Evolutionary conservation across 192 early-diverging fungal species (phyloP).

Genomic region (Coemansia sp.): DNA sequence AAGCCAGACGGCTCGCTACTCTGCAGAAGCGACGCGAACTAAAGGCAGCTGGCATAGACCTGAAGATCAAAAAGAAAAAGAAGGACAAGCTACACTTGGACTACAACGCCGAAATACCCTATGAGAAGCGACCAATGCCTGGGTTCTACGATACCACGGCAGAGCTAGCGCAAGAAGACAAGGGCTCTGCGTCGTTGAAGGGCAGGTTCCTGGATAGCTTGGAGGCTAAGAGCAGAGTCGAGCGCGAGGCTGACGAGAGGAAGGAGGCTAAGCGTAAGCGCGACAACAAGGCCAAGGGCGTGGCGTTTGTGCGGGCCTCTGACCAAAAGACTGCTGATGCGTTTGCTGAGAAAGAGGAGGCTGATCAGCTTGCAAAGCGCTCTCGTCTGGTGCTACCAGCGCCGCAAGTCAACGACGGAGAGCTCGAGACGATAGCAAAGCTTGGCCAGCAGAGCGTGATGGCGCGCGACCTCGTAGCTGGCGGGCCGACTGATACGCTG

Average conservation of each 20-base stretch:
- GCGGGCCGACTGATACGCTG: constrained; percentile 62
- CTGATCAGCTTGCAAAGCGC: constrained; percentile 71
- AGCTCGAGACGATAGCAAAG: constrained; percentile 90
- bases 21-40: constrained; percentile 95
- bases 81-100: constrained; percentile 70
- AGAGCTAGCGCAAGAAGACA: constrained; percentile 64
- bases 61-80: constrained; percentile 66
- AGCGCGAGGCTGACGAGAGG: constrained; percentile 80
- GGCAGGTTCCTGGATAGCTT: constrained; percentile 72
- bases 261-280: constrained; percentile 72
- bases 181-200: constrained; percentile 64
- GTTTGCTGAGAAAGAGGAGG: constrained; percentile 56
- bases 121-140: constrained; percentile 78
- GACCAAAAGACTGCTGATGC: constrained; percentile 38
- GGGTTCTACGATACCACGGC: constrained; percentile 94
- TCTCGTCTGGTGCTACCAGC: constrained; percentile 78
- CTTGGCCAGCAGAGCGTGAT: constrained; percentile 79
- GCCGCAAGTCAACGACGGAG: constrained; percentile 87
- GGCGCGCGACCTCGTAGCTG: constrained; percentile 65
- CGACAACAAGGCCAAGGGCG: constrained; percentile 57
- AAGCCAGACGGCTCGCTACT: constrained; percentile 82
- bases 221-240: constrained; percentile 79
- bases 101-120: constrained; percentile 96
- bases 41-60: constrained; percentile 96
- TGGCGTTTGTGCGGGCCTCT: constrained; percentile 55